A percentile compares a stretch with the other conserved stretches of the same genome.
These are phyloP conservation scores for Termitomyces sp. DNA, from an alignment of 768 basidiomycete genomes.

Conservation along the genomic window DNA sequence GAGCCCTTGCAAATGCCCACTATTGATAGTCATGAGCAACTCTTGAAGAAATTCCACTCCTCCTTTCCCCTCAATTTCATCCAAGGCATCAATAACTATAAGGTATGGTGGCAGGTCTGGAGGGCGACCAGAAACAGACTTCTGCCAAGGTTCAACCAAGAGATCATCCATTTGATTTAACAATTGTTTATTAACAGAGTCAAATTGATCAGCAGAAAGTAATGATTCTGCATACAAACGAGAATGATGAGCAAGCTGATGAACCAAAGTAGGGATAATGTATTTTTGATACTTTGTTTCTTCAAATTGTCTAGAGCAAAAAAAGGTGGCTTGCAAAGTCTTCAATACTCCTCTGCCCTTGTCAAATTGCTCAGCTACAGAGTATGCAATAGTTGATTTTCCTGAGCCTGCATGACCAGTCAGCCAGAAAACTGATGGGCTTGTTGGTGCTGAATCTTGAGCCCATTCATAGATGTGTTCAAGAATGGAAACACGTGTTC, in stretches of 20 bases:
- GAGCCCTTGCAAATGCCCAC: background rate
- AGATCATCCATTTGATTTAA: conserved; percentile 17
- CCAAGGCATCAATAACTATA: conserved; percentile 11
- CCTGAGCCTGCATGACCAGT: too few species aligned
- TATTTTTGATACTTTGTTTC: too few species aligned
- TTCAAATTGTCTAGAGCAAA: too few species aligned
- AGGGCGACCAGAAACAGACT: conserved; percentile 1
- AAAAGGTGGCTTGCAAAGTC: conserved; percentile 14
- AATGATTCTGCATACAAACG: too few species aligned
- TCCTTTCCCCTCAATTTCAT: conserved; percentile 9
- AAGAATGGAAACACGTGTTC: conserved; percentile 24
- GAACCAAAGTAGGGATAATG: too few species aligned
- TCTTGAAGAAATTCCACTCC: conserved; percentile 12
- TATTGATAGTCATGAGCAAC: background rate
- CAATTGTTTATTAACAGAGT: background rate
- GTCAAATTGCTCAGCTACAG: conserved; percentile 13
- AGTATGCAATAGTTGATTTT: background rate
- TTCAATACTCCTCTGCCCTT: conserved; percentile 16
- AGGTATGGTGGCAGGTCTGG: conserved; percentile 6
- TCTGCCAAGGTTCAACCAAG: background rate
- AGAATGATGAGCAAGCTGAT: too few species aligned
- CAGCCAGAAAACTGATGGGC: too few species aligned
- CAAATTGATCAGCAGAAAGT: too few species aligned
- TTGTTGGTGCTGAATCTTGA: too few species aligned
- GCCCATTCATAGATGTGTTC: conserved; percentile 5